Evolutionary conservation across 1,284 basidiomycete species (phyloP).

Genomic region (Puccinia polysora): DNA sequence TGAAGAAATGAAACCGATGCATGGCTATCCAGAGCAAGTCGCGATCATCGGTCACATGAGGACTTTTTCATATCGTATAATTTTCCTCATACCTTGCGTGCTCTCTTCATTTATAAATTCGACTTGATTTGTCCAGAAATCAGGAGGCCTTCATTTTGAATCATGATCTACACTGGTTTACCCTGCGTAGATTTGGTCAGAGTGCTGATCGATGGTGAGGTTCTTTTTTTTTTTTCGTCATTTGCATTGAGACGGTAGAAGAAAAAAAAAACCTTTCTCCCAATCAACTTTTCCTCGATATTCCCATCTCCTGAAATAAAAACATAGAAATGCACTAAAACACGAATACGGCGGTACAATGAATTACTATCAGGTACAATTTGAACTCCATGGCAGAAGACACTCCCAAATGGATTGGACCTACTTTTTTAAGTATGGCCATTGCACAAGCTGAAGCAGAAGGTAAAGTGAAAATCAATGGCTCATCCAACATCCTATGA

Average conservation of each 20-base stretch:
- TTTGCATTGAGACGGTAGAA: neutral
- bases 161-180: constrained; percentile 80
- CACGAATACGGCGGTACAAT: neutral
- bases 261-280: neutral
- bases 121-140: constrained; percentile 57
- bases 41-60: neutral
- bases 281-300: neutral
- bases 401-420: constrained; percentile 74
- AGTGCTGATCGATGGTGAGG: constrained; percentile 53
- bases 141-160: constrained; percentile 87
- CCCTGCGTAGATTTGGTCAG: constrained; percentile 72
- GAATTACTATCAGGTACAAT: constrained; percentile 74
- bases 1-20: constrained; percentile 71
- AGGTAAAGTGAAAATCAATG: constrained; percentile 56
- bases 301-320: constrained; percentile 53
- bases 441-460: constrained; percentile 79
- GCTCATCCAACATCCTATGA: neutral
- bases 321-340: neutral
- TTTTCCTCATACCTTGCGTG: constrained; percentile 33
- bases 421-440: constrained; percentile 76
- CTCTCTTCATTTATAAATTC: constrained; percentile 15
- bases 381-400: constrained; percentile 68
- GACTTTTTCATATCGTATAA: neutral
- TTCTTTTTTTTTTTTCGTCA: neutral
- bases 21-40: constrained; percentile 70